Conservation (phyloP, 2,329 filamentous ascomycete genomes). For the Balansia obtecta region DNA sequence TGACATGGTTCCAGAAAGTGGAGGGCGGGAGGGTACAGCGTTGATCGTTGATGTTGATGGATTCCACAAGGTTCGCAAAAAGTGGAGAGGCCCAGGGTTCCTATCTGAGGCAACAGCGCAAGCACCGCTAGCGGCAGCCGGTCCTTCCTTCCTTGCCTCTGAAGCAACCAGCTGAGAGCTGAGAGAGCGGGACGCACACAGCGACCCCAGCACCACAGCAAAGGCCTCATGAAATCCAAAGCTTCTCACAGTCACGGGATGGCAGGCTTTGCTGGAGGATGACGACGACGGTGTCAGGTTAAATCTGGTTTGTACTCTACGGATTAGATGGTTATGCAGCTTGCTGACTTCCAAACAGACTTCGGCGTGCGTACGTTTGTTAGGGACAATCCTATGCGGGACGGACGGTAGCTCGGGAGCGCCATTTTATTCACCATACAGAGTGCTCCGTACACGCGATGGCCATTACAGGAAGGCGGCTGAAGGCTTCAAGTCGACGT, state of each 20-base stretch:
- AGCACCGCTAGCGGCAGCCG: conserved; percentile 1
- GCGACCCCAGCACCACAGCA: neutral
- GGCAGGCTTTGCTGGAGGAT: no score
- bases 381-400: neutral
- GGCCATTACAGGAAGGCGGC: neutral
- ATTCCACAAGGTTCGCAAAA: neutral
- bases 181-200: neutral
- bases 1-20: neutral
- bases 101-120: neutral
- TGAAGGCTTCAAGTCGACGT: neutral
- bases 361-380: neutral
- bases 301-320: neutral
- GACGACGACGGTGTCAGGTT: no score
- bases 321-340: no score
- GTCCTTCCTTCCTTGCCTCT: neutral
- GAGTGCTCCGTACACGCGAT: neutral
- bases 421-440: neutral
- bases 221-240: no score
- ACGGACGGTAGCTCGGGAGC: neutral
- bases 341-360: neutral
- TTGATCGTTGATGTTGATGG: no score
- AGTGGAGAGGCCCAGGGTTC: conserved; percentile 4
- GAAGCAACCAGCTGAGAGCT: neutral
- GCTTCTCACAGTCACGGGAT: no score
- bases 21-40: neutral